Evolutionary conservation across 768 basidiomycete species (phyloP), one percentile per base, ranked within the genome.

Genomic region (Psilocybe azurescens): DNA sequence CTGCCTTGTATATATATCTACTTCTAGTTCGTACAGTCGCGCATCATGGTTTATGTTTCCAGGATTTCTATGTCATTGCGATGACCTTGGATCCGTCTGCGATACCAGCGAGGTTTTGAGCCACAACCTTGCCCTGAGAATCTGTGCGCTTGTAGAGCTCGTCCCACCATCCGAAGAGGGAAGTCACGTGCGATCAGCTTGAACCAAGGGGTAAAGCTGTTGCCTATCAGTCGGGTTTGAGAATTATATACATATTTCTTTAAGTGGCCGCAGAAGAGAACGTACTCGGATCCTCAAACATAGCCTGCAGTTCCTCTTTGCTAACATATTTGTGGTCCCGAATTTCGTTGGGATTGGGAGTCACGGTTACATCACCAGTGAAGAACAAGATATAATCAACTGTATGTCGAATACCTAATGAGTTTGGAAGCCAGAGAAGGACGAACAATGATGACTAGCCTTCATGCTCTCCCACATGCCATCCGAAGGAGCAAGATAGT

Each of bases 161-260:
- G 70, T 97, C 95, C 97, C 97, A 99, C 97, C 97, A 99, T 28
- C 93, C 94, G 72, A 96, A 99, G 47, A 99, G 83, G n/a, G 76
- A 97, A 97, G 73, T 98, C 95, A 3, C 95, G 87, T 2, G 95
- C 95, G 70, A 99, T 99, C 30, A 99, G 88, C 75, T 95, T 94
- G 87, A 99, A 99, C 97, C 97, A 99, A 0, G 97, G 97, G 6
- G 97, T 99, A 75, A 99, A 99, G 2, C 85, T 86, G 74, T 93
- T 93, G 59, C 77, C 94, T 97, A 69, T 50, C n/a, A 59, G 41
- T 13, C 20, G 6, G 29, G 53, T 44, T 30, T 11, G n/a, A 7
- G 33, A 16, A 48, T 61, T 20, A 61, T 49, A 46, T 14, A 8
- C 8, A 4, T 38, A 3, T 9, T n/a, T 14, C 9, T 39, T 49